A percentile compares a stretch with the other conserved stretches of the same genome.
Evolutionary conservation across 768 basidiomycete genomes (phyloP).

Genomic region (Boletellus ananiceps): DNA sequence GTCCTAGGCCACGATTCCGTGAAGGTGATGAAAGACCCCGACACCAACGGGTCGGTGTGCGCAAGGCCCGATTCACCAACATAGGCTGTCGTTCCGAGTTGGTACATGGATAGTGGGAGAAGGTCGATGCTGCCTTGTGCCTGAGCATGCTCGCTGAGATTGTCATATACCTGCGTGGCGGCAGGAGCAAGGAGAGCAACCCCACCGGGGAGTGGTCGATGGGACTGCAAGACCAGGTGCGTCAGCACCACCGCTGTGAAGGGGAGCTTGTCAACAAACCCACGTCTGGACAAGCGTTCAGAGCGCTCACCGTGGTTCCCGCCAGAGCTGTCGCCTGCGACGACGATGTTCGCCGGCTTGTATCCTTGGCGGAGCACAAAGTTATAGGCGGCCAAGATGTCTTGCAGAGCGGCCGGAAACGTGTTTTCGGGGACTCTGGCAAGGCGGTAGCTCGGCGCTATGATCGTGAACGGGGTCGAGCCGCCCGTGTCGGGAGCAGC

Average conservation of each 20-base stretch:
- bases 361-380: slow-evolving; percentile 22
- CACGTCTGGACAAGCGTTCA: too few relatives aligned
- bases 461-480: slow-evolving; percentile 3
- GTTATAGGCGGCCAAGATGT: slow-evolving; percentile 23
- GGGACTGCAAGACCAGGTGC: slow-evolving; percentile 48
- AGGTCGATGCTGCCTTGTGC: background rate
- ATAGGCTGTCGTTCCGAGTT: background rate
- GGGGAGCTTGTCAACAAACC: too few relatives aligned
- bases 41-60: slow-evolving; percentile 14
- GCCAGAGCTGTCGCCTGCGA: slow-evolving; percentile 26
- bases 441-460: slow-evolving; percentile 24
- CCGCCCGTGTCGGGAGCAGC: background rate
- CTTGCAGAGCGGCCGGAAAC: slow-evolving; percentile 23
- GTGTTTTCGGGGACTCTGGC: slow-evolving; percentile 20
- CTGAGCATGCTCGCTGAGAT: background rate
- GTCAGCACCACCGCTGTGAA: slow-evolving; percentile 20
- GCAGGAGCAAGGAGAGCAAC: slow-evolving; percentile 53
- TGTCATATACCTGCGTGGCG: background rate
- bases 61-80: slow-evolving; percentile 7
- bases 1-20: slow-evolving; percentile 20
- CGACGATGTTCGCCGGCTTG: slow-evolving; percentile 11
- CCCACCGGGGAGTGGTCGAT: slow-evolving; percentile 44
- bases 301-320: slow-evolving; percentile 21
- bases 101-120: background rate
- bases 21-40: slow-evolving; percentile 14